Base-by-base conservation (phyloP, 2,329 filamentous ascomycete species). In the Penicillium sp. region DNA sequence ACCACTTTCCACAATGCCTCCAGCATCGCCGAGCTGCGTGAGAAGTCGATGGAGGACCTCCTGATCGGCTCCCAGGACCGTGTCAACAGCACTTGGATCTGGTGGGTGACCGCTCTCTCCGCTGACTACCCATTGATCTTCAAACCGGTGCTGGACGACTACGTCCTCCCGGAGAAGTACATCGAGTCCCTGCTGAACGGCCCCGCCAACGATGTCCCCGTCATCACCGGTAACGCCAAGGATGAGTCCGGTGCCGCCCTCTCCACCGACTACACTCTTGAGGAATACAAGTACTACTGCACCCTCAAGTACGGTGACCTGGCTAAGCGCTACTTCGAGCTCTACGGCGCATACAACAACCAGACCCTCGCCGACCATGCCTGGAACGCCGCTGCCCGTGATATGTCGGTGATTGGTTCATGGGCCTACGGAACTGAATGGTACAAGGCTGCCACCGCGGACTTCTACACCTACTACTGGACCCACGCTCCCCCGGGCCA, bases 401-500 rank as follows among this genome's bases (percentile, higher is more conserved):
- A 72, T 54, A 60, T 62, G 31, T 66, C 63, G 1, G 45, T 66
- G 3, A 33, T 70, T 19, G 62, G 66, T 3, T 69, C 64, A 3
- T 73, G 70, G 69, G 61, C 65, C 37, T 72, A 65, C 23, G 70
- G 66, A 6, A 69, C 55, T 1, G 60, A 66, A n/a, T 70, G 70
- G 67, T 65, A 62, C 54, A 67, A 66, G 53, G 39, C 60, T 21
- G 66, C 69, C 19, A 57, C 62, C 8, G 42, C 57, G 3, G 58
- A 68, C 1, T 65, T 75, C 53, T 76, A 72, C 58, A 76, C 70
- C 2, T 76, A 75, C 56, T 70, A 69, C 62, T 76, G 71, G 69
- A 66, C 64, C 48, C 73, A 76, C 49, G 74, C 73, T 2, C 73
- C 71, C 1, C 74, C 74, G 0, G 69, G 72, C 7, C 73, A 76